Conservation (phyloP, 306 rosid species). For the Hippophae gyantsensis region DNA sequence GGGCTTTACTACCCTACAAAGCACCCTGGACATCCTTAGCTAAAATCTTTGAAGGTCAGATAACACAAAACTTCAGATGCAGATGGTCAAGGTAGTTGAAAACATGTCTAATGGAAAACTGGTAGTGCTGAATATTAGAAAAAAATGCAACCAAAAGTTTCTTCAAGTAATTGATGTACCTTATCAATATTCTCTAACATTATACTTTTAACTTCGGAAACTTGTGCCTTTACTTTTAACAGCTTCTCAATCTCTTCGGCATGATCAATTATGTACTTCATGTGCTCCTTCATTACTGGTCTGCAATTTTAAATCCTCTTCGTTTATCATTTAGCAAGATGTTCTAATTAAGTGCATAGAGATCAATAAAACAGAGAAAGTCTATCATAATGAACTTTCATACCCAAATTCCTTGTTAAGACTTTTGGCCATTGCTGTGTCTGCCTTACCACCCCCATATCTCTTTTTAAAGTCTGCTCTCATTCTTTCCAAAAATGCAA, state of each 20-base stretch:
- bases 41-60: neutral
- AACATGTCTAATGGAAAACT: neutral
- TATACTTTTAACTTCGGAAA: conserved; percentile 77
- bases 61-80: neutral
- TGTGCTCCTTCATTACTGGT: conserved; percentile 79
- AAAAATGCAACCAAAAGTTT: neutral
- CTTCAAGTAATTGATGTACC: conserved; percentile 21
- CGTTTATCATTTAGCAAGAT: neutral
- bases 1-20: too few relatives aligned
- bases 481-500: conserved; percentile 77
- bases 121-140: neutral
- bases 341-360: conserved; percentile 8
- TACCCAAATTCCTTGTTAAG: conserved; percentile 97
- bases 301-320: conserved; percentile 37
- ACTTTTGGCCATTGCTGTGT: conserved; percentile 75
- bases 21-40: neutral
- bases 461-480: conserved; percentile 76
- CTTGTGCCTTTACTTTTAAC: conserved; percentile 89
- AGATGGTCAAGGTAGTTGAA: conserved; percentile 1
- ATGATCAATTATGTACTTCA: conserved; percentile 82
- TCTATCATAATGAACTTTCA: conserved; percentile 14
- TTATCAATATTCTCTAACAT: conserved; percentile 79
- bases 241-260: conserved; percentile 86
- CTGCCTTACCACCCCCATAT: conserved; percentile 91
- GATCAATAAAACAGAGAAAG: conserved; percentile 5